phyloP scores from a whole-genome alignment of 176 grass and related monocot species.

The Urochloa ruziziensis region DNA sequence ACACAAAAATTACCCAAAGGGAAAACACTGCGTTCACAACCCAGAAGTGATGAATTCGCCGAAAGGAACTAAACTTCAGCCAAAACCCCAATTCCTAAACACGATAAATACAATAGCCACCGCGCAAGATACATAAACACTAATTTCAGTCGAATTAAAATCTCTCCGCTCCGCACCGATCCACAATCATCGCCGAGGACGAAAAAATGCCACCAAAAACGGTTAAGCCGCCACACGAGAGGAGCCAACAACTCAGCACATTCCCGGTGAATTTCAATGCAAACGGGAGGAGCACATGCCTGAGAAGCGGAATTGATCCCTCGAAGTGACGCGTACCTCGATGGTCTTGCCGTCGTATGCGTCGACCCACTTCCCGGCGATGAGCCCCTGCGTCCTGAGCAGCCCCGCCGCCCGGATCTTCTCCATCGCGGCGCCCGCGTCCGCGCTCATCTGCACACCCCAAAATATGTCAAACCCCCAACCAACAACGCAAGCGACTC shows the following conservation, averaged over 20 bases:
- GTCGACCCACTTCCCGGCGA: constrained; percentile 83
- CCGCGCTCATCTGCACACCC: constrained; percentile 55
- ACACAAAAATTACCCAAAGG: not conserved
- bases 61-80: not conserved
- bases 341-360: constrained; percentile 82
- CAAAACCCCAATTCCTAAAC: not conserved
- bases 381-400: constrained; percentile 71
- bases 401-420: constrained; percentile 67
- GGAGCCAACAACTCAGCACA: not conserved
- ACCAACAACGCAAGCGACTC: not conserved
- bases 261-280: not conserved
- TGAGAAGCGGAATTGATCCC: not conserved
- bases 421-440: constrained; percentile 53
- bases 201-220: not conserved
- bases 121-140: not conserved
- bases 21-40: not conserved
- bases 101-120: not conserved
- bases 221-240: not conserved
- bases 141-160: not conserved
- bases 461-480: not conserved
- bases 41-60: not conserved
- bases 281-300: not conserved
- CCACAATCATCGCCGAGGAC: not conserved
- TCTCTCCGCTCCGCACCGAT: not conserved
- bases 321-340: constrained; percentile 41